Base-by-base conservation (phyloP, 2,329 filamentous ascomycete species). In the Acrocalymma vagum region DNA sequence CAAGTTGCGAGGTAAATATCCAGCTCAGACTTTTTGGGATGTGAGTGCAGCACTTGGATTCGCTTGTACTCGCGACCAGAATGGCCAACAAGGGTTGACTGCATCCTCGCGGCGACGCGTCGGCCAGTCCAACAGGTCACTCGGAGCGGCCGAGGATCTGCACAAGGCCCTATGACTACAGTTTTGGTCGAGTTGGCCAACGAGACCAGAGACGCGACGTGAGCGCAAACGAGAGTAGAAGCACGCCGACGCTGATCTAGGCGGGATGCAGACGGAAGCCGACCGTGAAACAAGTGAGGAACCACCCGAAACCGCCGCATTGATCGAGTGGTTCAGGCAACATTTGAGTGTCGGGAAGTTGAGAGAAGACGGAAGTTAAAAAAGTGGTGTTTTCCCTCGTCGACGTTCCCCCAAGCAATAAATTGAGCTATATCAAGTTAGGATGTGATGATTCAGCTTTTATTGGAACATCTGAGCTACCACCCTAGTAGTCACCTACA, bases 31-130 rank as follows among this genome's bases (percentile, higher is more conserved):
- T 43, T 43, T 23, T 28, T 43, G 21, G 22, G 40, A 23, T 43
- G 33, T 34, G n/a, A 16, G 27, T 43, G 33, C 27, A 43, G 33
- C 27, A 43, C 28, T 38, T 33, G 31, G 32, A 26, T 26, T 26
- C 30, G 26, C 15, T 27, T 31, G 16, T 42, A 42, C 31, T 42
- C 28, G 39, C 39, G 39, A 36, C 39, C 32, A 37, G 26, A 27
- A 21, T 37, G 32, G 21, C 39, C 39, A 32, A 42, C 39, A 31
- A 42, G 39, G 26, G 39, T 43, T n/a, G n/a, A n/a, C n/a, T n/a
- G 24, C 28, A 30, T 30, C 28, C 28, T 30, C 28, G n/a, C n/a
- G n/a, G n/a, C n/a, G n/a, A 32, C 21, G 29, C 29, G 29, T 14
- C 29, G 29, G 21, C 20, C 15, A 32, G 29, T 17, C 29, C 20